Conservation (phyloP, 2,329 filamentous ascomycete genomes). For the Whalleya microplaca region DNA sequence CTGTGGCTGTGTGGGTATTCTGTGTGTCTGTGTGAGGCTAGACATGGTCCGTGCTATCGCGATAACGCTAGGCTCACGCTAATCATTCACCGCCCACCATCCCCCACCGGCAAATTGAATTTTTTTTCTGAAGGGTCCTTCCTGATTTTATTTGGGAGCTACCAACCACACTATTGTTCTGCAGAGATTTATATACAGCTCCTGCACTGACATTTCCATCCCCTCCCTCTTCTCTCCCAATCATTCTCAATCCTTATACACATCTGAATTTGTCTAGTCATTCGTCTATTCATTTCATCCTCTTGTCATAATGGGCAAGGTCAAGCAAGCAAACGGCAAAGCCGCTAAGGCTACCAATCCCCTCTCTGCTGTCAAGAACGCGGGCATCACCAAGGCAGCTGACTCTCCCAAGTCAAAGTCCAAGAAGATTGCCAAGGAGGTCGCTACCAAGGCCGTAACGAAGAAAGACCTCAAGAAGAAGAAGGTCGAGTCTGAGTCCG, state of each 20-base stretch:
- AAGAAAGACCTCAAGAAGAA: conserved; percentile 43
- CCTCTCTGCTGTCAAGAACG: conserved; percentile 63
- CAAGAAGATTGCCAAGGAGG: conserved; percentile 67
- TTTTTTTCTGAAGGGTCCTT: conserved; percentile 24
- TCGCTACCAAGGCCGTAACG: conserved; percentile 51
- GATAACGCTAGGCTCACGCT: conserved; percentile 4
- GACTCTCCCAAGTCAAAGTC: conserved; percentile 68
- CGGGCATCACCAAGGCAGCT: conserved; percentile 68
- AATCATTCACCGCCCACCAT: conserved; percentile 33
- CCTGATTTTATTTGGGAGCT: conserved; percentile 22
- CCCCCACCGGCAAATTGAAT: conserved; percentile 33
- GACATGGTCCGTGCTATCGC: conserved; percentile 15
- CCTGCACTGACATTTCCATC: conserved; percentile 2
- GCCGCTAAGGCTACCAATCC: conserved; percentile 55
- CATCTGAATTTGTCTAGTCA: background rate
- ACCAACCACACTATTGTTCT: conserved; percentile 21
- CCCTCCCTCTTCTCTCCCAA: conserved; percentile 4
- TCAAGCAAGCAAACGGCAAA: conserved; percentile 63
- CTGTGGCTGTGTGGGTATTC: conserved; percentile 6
- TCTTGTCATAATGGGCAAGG: conserved; percentile 63
- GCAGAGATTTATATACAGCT: conserved; percentile 26
- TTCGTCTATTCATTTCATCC: conserved; percentile 12
- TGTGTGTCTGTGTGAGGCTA: background rate
- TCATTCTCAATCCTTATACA: conserved; percentile 11
- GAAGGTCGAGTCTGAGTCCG: conserved; percentile 44